A percentile compares a stretch with the other conserved stretches of the same genome.
These are phyloP conservation scores for Aspergillus cristatus DNA, from an alignment of 495 filamentous ascomycete species.

Conservation along the genomic window DNA sequence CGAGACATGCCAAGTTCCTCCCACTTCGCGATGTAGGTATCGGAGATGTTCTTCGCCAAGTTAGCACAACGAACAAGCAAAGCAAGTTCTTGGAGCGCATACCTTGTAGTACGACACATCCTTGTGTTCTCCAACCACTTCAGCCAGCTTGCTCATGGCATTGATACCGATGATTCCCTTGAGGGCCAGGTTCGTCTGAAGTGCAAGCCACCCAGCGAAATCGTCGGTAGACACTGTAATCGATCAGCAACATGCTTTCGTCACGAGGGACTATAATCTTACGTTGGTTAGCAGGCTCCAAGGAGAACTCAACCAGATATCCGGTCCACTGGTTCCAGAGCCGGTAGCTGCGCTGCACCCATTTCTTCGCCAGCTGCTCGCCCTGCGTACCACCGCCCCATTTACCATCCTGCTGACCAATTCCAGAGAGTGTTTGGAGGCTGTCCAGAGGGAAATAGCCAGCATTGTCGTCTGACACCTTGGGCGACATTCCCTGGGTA, in stretches of 20 bases:
- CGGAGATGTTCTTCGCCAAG: slow-evolving; percentile 48
- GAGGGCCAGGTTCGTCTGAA: slow-evolving; percentile 87
- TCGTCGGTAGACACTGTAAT: slow-evolving; percentile 72
- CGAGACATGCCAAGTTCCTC: slow-evolving; percentile 69
- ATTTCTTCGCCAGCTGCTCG: slow-evolving; percentile 41
- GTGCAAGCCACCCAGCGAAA: slow-evolving; percentile 86
- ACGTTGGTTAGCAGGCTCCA: slow-evolving; percentile 79
- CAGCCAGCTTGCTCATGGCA: slow-evolving; percentile 81
- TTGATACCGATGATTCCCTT: slow-evolving; percentile 94
- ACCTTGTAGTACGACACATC: slow-evolving; percentile 62
- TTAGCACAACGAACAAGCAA: background rate
- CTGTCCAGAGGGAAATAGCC: slow-evolving; percentile 34
- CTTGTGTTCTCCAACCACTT: slow-evolving; percentile 52
- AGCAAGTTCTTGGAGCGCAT: slow-evolving; percentile 6
- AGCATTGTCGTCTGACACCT: slow-evolving; percentile 11
- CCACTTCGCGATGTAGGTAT: slow-evolving; percentile 76
- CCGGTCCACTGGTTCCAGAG: slow-evolving; percentile 92
- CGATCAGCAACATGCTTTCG: background rate
- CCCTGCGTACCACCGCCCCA: slow-evolving; percentile 45
- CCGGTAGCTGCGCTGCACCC: slow-evolving; percentile 56
- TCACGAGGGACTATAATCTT: slow-evolving; percentile 9
- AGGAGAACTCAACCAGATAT: slow-evolving; percentile 79
- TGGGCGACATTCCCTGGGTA: slow-evolving; percentile 17
- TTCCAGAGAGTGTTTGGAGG: slow-evolving; percentile 33
- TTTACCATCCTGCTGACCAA: slow-evolving; percentile 40